Evolutionary conservation across 495 filamentous ascomycete genomes (phyloP), one percentile per base, ranked within the genome.

Genomic region (Xylaria cubensis): DNA sequence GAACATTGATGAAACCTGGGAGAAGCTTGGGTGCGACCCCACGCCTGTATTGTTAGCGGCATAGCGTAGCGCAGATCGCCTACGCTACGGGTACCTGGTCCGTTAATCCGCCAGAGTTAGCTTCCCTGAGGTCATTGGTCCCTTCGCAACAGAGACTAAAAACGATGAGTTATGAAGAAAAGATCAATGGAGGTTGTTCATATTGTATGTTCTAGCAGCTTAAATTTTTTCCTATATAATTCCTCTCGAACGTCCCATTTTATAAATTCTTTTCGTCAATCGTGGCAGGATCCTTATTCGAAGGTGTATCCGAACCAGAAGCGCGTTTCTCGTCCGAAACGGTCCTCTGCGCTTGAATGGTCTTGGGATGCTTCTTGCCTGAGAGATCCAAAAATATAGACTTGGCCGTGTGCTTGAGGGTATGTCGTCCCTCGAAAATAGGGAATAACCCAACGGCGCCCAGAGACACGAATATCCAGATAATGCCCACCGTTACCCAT

Each of bases 401-500:
- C 79, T 88, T 89, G 72, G 88, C 82, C 0, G 92, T 94, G 41
- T 87, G 82, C 1, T 74, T 75, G 67, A 95, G 91, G 21, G 90
- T 94, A 72, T 87, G 78, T 15, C 94, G 82, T 0, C 94, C 93
- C 76, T 97, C 93, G 79, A 87, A 97, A 4, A 97, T 78, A 32
- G 94, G 95, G 81, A 93, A 97, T 3, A 97, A 36, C 0, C 93
- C 93, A 5, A 97, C 94, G 21, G 88, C 90, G 72, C 90, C 64
- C 63, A 90, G 82, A 0, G 90, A 92, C 76, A 86, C 89, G 78
- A 97, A 97, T 74, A 97, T 86, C 95, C 94, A 97, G 36, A 95
- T 80, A 61, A 97, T 92, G 0, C 93, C 94, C 3, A 97, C 92
- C 17, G 87, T 84, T 21, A 97, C 90, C 94, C 94, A 97, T 44